These are phyloP conservation scores for Colletotrichum higginsianum DNA, from an alignment of 2,329 filamentous ascomycete genomes.

Conservation along the genomic window DNA sequence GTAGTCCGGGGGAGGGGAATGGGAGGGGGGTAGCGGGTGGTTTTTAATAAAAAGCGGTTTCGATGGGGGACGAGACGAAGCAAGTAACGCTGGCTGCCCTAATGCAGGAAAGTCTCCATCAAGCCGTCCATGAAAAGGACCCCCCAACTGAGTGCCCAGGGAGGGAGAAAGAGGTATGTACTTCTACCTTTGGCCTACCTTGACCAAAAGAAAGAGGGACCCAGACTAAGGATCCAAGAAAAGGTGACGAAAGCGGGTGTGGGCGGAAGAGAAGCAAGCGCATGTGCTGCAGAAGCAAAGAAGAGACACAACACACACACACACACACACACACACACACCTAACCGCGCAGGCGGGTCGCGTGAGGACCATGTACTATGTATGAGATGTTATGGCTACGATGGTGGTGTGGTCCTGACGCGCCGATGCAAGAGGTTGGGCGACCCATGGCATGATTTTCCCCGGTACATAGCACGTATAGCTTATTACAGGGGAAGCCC, in stretches of 20 bases:
- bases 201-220: slow-evolving; percentile 11
- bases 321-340: not conserved
- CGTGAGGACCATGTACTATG: slow-evolving; percentile 32
- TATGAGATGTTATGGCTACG: slow-evolving; percentile 43
- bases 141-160: slow-evolving; percentile 14
- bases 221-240: not conserved
- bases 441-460: slow-evolving; percentile 39
- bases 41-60: slow-evolving; percentile 35
- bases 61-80: slow-evolving; percentile 27
- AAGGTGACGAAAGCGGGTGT: slow-evolving; percentile 1
- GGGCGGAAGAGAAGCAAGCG: slow-evolving; percentile 12
- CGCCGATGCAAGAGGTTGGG: slow-evolving; percentile 37
- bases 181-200: slow-evolving; percentile 5
- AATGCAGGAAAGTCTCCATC: slow-evolving; percentile 40
- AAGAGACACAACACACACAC: not conserved
- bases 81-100: slow-evolving; percentile 35
- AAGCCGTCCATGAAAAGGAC: slow-evolving; percentile 28
- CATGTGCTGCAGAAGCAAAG: slow-evolving; percentile 27
- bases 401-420: slow-evolving; percentile 44
- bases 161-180: slow-evolving; percentile 6
- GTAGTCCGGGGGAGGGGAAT: slow-evolving; percentile 35
- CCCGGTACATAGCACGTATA: slow-evolving; percentile 10
- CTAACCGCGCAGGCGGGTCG: slow-evolving; percentile 29
- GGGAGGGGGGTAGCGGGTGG: slow-evolving; percentile 27
- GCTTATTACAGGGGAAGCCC: slow-evolving; percentile 34